These are phyloP conservation scores for Vairimorpha ceranae DNA, from an alignment of 371 early-diverging fungal genomes.

Conservation along the genomic window DNA sequence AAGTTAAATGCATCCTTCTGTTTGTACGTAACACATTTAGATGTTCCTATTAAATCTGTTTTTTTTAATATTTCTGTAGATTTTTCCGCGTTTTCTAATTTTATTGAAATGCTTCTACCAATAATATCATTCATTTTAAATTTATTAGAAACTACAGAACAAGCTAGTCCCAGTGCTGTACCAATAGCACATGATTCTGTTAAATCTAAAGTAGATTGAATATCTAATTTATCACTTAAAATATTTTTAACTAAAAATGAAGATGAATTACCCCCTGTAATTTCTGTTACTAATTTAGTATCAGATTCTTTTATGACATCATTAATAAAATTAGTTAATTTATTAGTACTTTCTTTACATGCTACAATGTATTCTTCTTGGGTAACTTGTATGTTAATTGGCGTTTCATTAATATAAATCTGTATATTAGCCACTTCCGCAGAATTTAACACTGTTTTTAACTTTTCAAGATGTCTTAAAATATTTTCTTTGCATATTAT, in stretches of 20 bases:
- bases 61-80: slow-evolving; percentile 33
- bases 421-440: slow-evolving; percentile 9
- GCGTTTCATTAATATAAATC: slow-evolving; percentile 37
- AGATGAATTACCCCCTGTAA: slow-evolving; percentile 52
- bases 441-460: slow-evolving; percentile 48
- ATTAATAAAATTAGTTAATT: slow-evolving; percentile 43
- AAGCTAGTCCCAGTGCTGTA: slow-evolving; percentile 41
- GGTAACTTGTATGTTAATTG: slow-evolving; percentile 29
- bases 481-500: slow-evolving; percentile 29
- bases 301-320: slow-evolving; percentile 15
- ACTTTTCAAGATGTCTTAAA: slow-evolving; percentile 27
- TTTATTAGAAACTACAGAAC: slow-evolving; percentile 15
- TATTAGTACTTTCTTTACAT: slow-evolving; percentile 10
- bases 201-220: slow-evolving; percentile 24
- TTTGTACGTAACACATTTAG: slow-evolving; percentile 33
- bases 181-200: slow-evolving; percentile 46
- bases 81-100: slow-evolving; percentile 3
- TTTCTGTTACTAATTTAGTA: not conserved
- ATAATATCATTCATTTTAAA: slow-evolving; percentile 41
- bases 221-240: slow-evolving; percentile 1
- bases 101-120: slow-evolving; percentile 24
- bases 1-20: slow-evolving; percentile 32
- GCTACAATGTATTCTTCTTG: slow-evolving; percentile 41
- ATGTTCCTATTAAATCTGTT: not conserved
- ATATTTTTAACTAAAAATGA: slow-evolving; percentile 44